These are phyloP conservation scores for Fusarium keratoplasticum DNA, from an alignment of 2,329 filamentous ascomycete genomes.

Conservation along the genomic window DNA sequence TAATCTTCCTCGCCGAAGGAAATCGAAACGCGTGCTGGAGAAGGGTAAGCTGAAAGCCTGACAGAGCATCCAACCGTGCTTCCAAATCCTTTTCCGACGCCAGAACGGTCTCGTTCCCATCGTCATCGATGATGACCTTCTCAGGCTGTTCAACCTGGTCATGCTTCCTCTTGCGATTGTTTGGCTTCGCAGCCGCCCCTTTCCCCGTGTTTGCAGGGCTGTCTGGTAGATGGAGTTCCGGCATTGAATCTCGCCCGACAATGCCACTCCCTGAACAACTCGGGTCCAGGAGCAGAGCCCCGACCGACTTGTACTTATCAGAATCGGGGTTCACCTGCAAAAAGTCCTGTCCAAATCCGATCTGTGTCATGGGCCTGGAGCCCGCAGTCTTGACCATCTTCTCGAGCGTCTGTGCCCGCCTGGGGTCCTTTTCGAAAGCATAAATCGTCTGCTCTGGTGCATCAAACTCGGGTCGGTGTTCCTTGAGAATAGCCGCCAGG, in stretches of 20 bases:
- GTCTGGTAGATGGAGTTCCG: conserved; percentile 71
- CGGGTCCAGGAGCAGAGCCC: conserved; percentile 86
- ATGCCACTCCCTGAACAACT: conserved; percentile 98
- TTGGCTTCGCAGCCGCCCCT: conserved; percentile 28
- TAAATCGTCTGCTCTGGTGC: conserved; percentile 64
- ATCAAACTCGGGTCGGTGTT: conserved; percentile 52
- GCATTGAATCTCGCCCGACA: conserved; percentile 84
- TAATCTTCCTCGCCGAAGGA: conserved; percentile 78
- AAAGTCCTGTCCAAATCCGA: conserved; percentile 85
- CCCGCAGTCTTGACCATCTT: conserved; percentile 88
- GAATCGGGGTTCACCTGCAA: conserved; percentile 76
- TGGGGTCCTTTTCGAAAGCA: conserved; percentile 82
- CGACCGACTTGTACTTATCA: conserved; percentile 74
- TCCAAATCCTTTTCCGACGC: conserved; percentile 67
- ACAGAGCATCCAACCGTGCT: conserved; percentile 77
- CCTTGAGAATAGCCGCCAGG: conserved; percentile 78
- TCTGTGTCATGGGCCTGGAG: conserved; percentile 71
- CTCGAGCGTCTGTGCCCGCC: conserved; percentile 78
- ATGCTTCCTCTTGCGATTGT: conserved; percentile 60
- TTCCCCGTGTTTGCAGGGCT: conserved; percentile 37
- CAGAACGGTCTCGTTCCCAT: conserved; percentile 66
- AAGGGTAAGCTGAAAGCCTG: conserved; percentile 84
- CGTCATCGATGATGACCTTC: conserved; percentile 65
- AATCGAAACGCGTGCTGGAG: conserved; percentile 88
- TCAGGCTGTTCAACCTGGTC: conserved; percentile 49